Base-by-base conservation (phyloP, 2,329 filamentous ascomycete species). In the Xylariales sp. region DNA sequence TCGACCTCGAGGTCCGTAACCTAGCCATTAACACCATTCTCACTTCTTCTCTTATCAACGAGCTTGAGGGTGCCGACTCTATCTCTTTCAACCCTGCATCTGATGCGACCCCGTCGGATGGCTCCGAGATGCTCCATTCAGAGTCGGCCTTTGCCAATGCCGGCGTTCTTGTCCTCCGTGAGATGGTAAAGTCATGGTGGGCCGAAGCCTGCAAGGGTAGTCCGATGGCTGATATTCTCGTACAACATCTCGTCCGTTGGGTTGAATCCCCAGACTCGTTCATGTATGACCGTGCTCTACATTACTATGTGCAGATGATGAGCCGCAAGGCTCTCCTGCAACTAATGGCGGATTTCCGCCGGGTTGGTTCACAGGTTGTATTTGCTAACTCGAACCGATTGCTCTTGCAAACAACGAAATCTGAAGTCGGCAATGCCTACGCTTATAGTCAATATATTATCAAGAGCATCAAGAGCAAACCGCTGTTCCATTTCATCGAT, bases 171-270 rank as follows among this genome's bases (percentile, higher is more conserved):
- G 96, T 99, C 0, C 85, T 99, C 3, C 91, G 96, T 14, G 97
- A 98, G 75, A 97, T 99, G 94, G 96, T 99, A 73, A 97, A 97
- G 79, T 89, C 93, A 2, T 99, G 97, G 97, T 99, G 96, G 96
- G 87, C 91, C 0, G 95, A 99, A 79, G 97, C 96, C 5, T 96
- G 93, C 77, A 90, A 89, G 69, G 93, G 94, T 45, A 97, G 93
- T 74, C 91, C 89, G 48, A 97, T 99, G 93, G 97, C 97, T 0
- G 96, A 99, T 80, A 90, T 98, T 62, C 93, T 99, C 85, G 96
- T 99, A 0, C 94, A 97, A 77, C 95, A 99, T 80, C 86, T 99
- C 4, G 93, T 99, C 23, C 92, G 97, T 71, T 99, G 97, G 97
- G 94, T 98, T 1, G 94, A 97, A 78, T 96, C 91, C 69, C 93